Evolutionary conservation across 2,329 filamentous ascomycete species (phyloP), one percentile per base, ranked within the genome.

Genomic region (Periglandula ipomoeae): DNA sequence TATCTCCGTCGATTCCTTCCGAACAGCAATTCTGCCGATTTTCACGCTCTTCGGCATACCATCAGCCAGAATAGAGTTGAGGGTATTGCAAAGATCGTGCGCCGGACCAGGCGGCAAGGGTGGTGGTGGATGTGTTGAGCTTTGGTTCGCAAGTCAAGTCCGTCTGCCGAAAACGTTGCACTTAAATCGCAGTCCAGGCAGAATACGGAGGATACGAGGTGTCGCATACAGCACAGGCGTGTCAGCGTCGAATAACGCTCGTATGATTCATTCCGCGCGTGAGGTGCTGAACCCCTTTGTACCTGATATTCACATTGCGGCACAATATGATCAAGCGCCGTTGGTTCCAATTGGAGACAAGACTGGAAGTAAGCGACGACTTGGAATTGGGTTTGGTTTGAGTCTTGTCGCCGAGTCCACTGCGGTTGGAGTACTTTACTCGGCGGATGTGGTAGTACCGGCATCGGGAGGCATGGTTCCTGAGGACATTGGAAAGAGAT

Each of bases 141-240:
- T 98, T 50, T 78, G 90, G 7, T 97, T 97, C 62, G 89, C 87
- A 19, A 90, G 91, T 65, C 93, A 98, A 69, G 85, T 98, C 11
- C 82, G 91, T 34, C 72, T 97, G 46, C 93, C 93, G 10, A 95
- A 95, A 72, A 98, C 93, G 34, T 72, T 98, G 63, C 93, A 98
- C 67, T 70, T 96, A 48, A 77, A 84, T 64, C 76, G 94, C 58
- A 86, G 81, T 54, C 82, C 90, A 0, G 93, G 93, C 7, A 76
- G 87, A 49, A 85, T 98, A 59, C 91, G 89, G 76, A 82, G 83
- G 57, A 86, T 98, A 56, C 79, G 91, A 49, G 93, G 93, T 51
- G 93, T 98, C 39, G 90, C 93, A 43, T 98, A 97, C 68, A 86
- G 87, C 48, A 89, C 88, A 1, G 93, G 94, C 42, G 90, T 97